Percentiles rank a stretch among this genome's conserved stretches.
Evolutionary conservation across 495 filamentous ascomycete species (phyloP).

Genomic region (Talaromyces thailandensis): DNA sequence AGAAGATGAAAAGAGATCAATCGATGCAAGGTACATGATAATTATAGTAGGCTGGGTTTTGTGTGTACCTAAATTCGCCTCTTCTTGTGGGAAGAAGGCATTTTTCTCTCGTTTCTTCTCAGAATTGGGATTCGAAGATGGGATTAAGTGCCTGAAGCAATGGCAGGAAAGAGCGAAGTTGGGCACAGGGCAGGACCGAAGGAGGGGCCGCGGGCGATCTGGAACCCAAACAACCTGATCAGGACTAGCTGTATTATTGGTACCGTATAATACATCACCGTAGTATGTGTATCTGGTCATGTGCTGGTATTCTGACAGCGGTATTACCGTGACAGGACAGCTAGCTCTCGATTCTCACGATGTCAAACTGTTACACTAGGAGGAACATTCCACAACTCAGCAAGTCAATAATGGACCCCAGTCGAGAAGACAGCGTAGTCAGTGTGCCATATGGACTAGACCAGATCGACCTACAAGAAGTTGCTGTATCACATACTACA

Average conservation of each 20-base stretch:
- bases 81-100: not conserved
- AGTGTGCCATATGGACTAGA: not conserved
- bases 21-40: not conserved
- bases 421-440: not conserved
- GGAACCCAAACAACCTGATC: not conserved
- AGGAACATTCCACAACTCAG: not conserved
- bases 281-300: not conserved
- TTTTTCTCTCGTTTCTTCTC: not conserved
- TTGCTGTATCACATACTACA: not conserved
- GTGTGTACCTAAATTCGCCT: not conserved
- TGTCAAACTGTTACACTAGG: not conserved
- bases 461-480: not conserved
- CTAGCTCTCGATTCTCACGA: not conserved
- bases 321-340: not conserved
- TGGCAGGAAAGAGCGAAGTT: not conserved
- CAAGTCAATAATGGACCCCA: not conserved
- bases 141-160: slow-evolving; percentile 2
- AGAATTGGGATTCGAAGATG: not conserved
- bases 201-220: slow-evolving; percentile 1
- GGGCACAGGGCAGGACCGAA: not conserved
- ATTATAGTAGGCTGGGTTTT: not conserved
- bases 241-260: not conserved
- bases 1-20: not conserved
- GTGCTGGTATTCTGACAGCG: not conserved
- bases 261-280: not conserved